These are phyloP conservation scores for Aspergillus ruber DNA, from an alignment of 2,329 filamentous ascomycete species.

Conservation along the genomic window DNA sequence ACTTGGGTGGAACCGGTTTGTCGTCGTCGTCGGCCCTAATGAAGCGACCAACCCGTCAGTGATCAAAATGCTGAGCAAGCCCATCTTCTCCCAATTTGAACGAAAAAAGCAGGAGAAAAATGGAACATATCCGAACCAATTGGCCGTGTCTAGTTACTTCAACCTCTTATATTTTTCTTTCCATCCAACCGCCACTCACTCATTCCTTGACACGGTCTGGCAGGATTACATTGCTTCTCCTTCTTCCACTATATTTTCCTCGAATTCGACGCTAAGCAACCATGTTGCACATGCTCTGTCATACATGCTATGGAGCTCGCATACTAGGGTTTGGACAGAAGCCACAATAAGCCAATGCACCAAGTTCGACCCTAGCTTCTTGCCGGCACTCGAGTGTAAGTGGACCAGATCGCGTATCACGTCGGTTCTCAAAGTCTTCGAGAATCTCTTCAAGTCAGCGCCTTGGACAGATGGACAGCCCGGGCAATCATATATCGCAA, in stretches of 20 bases:
- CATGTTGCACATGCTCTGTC: slow-evolving; percentile 64
- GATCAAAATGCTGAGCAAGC: slow-evolving; percentile 60
- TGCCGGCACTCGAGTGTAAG: slow-evolving; percentile 76
- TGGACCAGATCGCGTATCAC: slow-evolving; percentile 73
- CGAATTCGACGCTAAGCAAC: slow-evolving; percentile 46
- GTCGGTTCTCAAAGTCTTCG: slow-evolving; percentile 58
- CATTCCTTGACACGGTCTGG: slow-evolving; percentile 73
- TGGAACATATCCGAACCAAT: slow-evolving; percentile 44
- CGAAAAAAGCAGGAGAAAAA: slow-evolving; percentile 52
- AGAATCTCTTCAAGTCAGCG: slow-evolving; percentile 46
- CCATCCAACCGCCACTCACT: slow-evolving; percentile 59
- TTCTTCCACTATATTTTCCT: slow-evolving; percentile 51
- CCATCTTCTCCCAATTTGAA: slow-evolving; percentile 62
- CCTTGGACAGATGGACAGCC: slow-evolving; percentile 44
- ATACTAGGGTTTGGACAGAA: slow-evolving; percentile 63
- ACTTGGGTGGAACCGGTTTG: slow-evolving; percentile 76
- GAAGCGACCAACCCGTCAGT: slow-evolving; percentile 50
- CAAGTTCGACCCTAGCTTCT: slow-evolving; percentile 60
- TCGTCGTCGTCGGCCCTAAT: slow-evolving; percentile 65
- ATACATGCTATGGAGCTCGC: slow-evolving; percentile 53
- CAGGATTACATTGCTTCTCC: slow-evolving; percentile 63
- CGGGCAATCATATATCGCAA: slow-evolving; percentile 41
- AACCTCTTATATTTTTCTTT: slow-evolving; percentile 79
- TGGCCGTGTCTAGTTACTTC: slow-evolving; percentile 66
- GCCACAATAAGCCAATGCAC: slow-evolving; percentile 59